These are phyloP conservation scores for Diaporthe humulicola DNA, from an alignment of 2,329 filamentous ascomycete genomes.

Conservation along the genomic window DNA sequence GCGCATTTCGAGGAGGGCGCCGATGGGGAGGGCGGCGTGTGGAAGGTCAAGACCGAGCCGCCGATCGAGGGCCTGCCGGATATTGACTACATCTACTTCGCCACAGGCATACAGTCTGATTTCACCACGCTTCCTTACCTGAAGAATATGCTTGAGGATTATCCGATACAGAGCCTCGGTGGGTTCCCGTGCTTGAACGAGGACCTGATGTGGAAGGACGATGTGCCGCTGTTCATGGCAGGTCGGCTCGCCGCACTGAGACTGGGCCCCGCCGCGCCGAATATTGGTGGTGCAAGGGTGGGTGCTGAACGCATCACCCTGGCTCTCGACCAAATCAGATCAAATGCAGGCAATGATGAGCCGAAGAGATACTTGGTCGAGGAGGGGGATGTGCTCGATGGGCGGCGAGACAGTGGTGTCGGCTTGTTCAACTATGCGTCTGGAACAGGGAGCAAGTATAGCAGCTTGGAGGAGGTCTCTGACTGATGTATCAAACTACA, in stretches of 20 bases:
- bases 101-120: conserved; percentile 78
- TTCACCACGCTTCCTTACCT: conserved; percentile 73
- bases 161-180: conserved; percentile 73
- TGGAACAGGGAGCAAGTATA: conserved; percentile 36
- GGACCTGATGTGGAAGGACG: conserved; percentile 80
- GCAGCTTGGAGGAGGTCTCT: conserved; percentile 25
- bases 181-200: conserved; percentile 82
- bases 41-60: conserved; percentile 65
- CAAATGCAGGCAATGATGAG: not conserved
- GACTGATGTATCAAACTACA: not conserved
- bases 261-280: conserved; percentile 79
- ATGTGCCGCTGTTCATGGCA: conserved; percentile 80
- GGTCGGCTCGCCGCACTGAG: conserved; percentile 76
- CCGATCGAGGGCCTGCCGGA: conserved; percentile 64
- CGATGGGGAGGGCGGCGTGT: conserved; percentile 50
- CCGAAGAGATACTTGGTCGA: conserved; percentile 44
- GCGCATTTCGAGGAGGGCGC: conserved; percentile 62
- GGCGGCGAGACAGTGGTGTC: conserved; percentile 5
- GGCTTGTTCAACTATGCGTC: conserved; percentile 35
- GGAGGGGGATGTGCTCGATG: conserved; percentile 37
- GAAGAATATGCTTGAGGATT: conserved; percentile 66
- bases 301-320: conserved; percentile 82
- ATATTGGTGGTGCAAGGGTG: conserved; percentile 79
- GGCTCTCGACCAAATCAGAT: conserved; percentile 73
- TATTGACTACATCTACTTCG: conserved; percentile 77